Evolutionary conservation across 352 stramenopile species (phyloP).

Genomic region (Pythium scleroteichum): DNA sequence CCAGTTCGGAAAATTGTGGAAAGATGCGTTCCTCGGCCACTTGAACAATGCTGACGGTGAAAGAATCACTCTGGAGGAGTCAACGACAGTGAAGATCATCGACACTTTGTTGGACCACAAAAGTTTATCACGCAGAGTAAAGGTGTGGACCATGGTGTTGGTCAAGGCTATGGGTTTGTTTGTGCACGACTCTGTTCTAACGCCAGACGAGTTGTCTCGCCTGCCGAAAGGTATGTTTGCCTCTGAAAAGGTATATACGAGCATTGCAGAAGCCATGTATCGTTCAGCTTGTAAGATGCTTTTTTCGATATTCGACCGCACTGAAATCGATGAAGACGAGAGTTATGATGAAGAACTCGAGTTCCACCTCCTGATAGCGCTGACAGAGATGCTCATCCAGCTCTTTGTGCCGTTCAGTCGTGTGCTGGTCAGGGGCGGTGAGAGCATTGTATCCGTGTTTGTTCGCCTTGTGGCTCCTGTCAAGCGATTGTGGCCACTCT

Average conservation of each 20-base stretch:
- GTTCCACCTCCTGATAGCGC: constrained; percentile 57
- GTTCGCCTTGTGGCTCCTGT: constrained; percentile 36
- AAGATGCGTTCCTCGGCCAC: constrained; percentile 33
- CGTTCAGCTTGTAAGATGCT: constrained; percentile 45
- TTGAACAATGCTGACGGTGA: neutral
- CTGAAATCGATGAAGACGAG: constrained; percentile 68
- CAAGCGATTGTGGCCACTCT: constrained; percentile 52
- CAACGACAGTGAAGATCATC: constrained; percentile 44
- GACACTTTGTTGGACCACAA: constrained; percentile 47
- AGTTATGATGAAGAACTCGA: constrained; percentile 76
- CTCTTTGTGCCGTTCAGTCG: constrained; percentile 52
- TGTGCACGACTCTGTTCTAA: constrained; percentile 22
- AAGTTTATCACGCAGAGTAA: constrained; percentile 54
- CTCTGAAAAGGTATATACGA: constrained; percentile 2
- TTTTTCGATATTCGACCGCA: constrained; percentile 72
- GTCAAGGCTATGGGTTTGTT: constrained; percentile 46
- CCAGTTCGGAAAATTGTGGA: constrained; percentile 51
- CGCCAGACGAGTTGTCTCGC: constrained; percentile 18
- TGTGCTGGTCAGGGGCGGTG: neutral
- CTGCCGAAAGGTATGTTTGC: constrained; percentile 3
- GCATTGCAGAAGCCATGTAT: constrained; percentile 22
- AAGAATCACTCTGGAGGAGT: constrained; percentile 24
- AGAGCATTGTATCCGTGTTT: constrained; percentile 27
- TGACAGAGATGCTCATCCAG: constrained; percentile 62
- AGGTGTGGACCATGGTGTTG: constrained; percentile 66